phyloP scores from a whole-genome alignment of 768 basidiomycete genomes.

The Podaxis sp. region DNA sequence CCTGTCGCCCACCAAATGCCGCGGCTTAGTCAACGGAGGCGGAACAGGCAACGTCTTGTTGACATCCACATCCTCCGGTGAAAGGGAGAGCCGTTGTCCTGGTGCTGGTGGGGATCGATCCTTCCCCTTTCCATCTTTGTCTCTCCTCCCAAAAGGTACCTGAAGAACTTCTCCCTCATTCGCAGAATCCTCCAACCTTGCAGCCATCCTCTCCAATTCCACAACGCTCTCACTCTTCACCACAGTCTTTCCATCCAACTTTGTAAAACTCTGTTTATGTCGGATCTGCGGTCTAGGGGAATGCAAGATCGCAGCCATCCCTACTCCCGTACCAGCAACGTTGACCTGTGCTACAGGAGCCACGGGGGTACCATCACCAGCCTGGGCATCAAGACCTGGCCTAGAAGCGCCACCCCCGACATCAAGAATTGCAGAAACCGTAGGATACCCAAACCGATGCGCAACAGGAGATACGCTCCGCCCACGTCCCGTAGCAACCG shows the following conservation, averaged over 20 bases:
- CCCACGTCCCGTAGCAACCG: conserved; percentile 3
- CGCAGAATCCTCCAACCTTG: not conserved
- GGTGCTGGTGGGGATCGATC: not conserved
- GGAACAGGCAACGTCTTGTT: conserved; percentile 63
- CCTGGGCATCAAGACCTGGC: not conserved
- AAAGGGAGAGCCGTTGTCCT: not conserved
- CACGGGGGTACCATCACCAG: not conserved
- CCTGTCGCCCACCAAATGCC: not conserved
- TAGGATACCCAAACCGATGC: conserved; percentile 5
- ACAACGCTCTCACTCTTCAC: conserved; percentile 59
- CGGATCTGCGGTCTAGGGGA: conserved; percentile 70
- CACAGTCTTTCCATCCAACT: conserved; percentile 31
- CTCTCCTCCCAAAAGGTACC: conserved; percentile 13
- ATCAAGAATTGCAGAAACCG: not conserved
- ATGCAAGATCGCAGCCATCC: conserved; percentile 31
- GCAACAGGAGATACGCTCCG: conserved; percentile 5
- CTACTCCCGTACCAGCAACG: not conserved
- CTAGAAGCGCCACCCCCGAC: not conserved
- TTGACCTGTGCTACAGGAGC: not conserved
- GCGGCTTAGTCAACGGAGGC: conserved; percentile 4
- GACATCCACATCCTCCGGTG: conserved; percentile 20
- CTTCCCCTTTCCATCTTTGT: conserved; percentile 25
- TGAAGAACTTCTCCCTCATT: not conserved
- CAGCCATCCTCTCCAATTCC: conserved; percentile 70
- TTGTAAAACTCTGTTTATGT: conserved; percentile 53